These are phyloP conservation scores for Boechera divaricarpa DNA, from an alignment of 345 rosid genomes.

Conservation along the genomic window DNA sequence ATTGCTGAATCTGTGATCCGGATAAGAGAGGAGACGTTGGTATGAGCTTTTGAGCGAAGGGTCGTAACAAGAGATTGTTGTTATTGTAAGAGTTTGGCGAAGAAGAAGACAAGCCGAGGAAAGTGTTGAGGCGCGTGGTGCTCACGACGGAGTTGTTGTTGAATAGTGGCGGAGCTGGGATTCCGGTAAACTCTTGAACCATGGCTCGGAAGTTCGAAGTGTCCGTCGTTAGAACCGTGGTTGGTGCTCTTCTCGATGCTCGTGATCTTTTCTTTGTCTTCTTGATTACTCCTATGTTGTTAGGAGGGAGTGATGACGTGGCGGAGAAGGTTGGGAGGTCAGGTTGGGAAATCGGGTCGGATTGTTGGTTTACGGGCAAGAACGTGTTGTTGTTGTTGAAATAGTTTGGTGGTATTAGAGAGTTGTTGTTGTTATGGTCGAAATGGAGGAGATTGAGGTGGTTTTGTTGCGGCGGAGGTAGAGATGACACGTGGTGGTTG, in stretches of 20 bases:
- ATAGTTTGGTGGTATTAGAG: slow-evolving; percentile 60
- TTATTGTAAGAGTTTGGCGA: slow-evolving; percentile 49
- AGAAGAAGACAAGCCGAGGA: slow-evolving; percentile 60
- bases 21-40: slow-evolving; percentile 46
- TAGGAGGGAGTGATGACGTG: slow-evolving; percentile 49
- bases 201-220: slow-evolving; percentile 92
- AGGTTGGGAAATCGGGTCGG: slow-evolving; percentile 53
- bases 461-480: slow-evolving; percentile 45
- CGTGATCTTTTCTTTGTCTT: slow-evolving; percentile 89
- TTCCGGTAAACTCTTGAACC: slow-evolving; percentile 98
- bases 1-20: slow-evolving; percentile 39
- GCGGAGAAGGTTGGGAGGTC: slow-evolving; percentile 58
- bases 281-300: slow-evolving; percentile 44
- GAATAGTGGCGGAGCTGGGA: slow-evolving; percentile 84
- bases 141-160: slow-evolving; percentile 61
- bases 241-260: slow-evolving; percentile 93
- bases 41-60: slow-evolving; percentile 56
- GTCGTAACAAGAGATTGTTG: slow-evolving; percentile 59
- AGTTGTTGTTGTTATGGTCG: slow-evolving; percentile 41
- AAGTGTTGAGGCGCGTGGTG: slow-evolving; percentile 62
- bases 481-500: slow-evolving; percentile 47
- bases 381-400: slow-evolving; percentile 62
- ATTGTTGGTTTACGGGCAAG: slow-evolving; percentile 60
- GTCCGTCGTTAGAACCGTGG: slow-evolving; percentile 89
- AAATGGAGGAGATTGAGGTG: slow-evolving; percentile 47